These are phyloP conservation scores for Amniculicola lignicola DNA, from an alignment of 495 filamentous ascomycete species.

Conservation along the genomic window DNA sequence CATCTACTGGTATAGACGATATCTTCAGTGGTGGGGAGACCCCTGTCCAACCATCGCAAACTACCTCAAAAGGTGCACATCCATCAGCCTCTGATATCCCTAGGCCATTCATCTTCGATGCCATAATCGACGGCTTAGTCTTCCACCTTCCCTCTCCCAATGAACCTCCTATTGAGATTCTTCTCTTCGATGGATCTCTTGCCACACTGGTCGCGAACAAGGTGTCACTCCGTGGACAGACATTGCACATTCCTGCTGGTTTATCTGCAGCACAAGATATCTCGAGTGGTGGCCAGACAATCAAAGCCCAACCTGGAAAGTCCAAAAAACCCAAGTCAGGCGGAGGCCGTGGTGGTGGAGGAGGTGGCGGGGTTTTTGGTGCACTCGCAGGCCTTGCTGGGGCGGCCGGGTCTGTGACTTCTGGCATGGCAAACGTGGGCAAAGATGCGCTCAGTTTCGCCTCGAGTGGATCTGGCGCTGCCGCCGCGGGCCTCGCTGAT, in stretches of 20 bases:
- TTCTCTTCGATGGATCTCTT: conserved; percentile 9
- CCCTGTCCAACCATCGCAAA: neutral
- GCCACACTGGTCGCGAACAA: neutral
- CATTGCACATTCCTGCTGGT: conserved; percentile 1
- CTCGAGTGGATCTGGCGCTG: neutral
- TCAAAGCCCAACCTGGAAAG: conserved; percentile 3
- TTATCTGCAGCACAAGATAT: conserved; percentile 5
- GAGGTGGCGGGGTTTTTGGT: neutral
- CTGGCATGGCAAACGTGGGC: neutral
- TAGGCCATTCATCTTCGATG: neutral
- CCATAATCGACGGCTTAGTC: neutral
- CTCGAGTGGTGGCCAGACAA: neutral
- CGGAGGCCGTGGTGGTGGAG: neutral
- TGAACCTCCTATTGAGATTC: neutral
- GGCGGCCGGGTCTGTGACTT: neutral
- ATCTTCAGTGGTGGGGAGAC: no score
- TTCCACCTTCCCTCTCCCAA: conserved; percentile 8
- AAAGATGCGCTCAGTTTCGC: neutral
- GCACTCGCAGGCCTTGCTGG: neutral
- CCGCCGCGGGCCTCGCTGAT: neutral
- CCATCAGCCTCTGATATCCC: neutral
- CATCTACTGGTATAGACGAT: no score
- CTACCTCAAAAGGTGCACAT: neutral
- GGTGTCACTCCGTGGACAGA: conserved; percentile 7
- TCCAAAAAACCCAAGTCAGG: neutral